These are phyloP conservation scores for Phytophthora pseudosyringae DNA, from an alignment of 352 stramenopile species.

Conservation along the genomic window DNA sequence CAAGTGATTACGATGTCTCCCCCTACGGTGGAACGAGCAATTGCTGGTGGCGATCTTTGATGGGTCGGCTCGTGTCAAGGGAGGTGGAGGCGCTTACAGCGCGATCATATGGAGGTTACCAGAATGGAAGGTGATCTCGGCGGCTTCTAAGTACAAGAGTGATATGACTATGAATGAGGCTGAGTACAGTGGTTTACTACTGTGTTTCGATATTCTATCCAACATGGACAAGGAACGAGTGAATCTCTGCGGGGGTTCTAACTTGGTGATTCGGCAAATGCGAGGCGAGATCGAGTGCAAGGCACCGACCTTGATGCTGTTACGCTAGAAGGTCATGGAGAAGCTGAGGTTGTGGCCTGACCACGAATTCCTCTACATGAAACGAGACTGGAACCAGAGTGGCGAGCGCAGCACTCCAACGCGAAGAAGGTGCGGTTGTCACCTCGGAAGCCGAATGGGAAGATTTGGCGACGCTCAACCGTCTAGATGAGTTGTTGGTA, in stretches of 20 bases:
- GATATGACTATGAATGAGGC: too few species aligned
- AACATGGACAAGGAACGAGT: not conserved
- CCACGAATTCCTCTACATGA: conserved; percentile 2
- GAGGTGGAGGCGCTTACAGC: not conserved
- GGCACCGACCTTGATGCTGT: not conserved
- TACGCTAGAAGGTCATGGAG: conserved; percentile 1
- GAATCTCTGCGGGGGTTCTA: conserved; percentile 8
- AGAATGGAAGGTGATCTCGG: not conserved
- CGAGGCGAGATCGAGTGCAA: not conserved
- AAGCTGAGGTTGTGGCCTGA: not conserved
- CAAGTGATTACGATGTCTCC: too few species aligned
- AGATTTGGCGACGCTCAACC: not conserved
- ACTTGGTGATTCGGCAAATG: conserved; percentile 11
- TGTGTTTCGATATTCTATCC: not conserved
- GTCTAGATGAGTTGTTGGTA: not conserved
- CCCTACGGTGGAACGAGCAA: too few species aligned
- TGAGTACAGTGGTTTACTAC: not conserved
- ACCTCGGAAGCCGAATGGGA: too few species aligned
- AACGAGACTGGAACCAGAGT: conserved; percentile 14
- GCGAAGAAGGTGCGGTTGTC: not conserved
- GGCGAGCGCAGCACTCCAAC: not conserved
- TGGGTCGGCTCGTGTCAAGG: not conserved
- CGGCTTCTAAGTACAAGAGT: not conserved
- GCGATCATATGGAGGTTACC: not conserved
- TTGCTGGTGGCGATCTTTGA: not conserved